Evolutionary conservation across 1,284 basidiomycete species (phyloP), one percentile per base, ranked within the genome.

Genomic region (Ceratobasidium sp.): DNA sequence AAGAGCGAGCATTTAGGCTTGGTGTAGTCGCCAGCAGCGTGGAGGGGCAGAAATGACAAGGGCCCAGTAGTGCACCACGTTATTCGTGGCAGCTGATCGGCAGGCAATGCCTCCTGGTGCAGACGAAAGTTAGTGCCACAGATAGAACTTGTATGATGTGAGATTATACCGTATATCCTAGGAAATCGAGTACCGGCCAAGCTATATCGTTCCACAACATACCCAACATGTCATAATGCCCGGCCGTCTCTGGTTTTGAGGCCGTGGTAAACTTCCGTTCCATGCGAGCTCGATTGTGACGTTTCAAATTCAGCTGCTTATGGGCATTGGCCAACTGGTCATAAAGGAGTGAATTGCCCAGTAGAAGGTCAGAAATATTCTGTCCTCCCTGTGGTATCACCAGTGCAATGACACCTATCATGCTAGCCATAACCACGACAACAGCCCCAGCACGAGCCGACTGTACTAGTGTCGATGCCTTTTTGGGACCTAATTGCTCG

Each of bases 11-110:
- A 39, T 3, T 76, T 77, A 45, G 71, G 58, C 23, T 51, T 71
- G 39, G 54, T 61, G 23, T 81, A 81, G 2, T 81, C 80, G 7
- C 83, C 82, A 10, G 86, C 85, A 0, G 85, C 85, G 42, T 87
- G 86, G 0, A 87, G 77, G 1, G 87, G 86, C 15, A 87, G 76
- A 15, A 80, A 79, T 20, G 83, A 79, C 33, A 87, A 79, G 4
- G 67, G 54, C 0, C 82, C 82, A 0, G 84, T 85, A 1, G 85
- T 85, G 71, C 85, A 87, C 86, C 86, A 87, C 85, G 86, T 87
- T 20, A 88, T 80, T 11, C 84, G 83, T 1, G 84, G 82, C 20
- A 82, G 79, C 20, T 61, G 10, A 1, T 23, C 28, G 6, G 33
- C 65, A 0, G 75, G 66, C 4, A 78, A 65, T 17, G 49, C 68